Evolutionary conservation across 805 yeast genomes (phyloP).

Genomic region (Kuraishia piskuri): DNA sequence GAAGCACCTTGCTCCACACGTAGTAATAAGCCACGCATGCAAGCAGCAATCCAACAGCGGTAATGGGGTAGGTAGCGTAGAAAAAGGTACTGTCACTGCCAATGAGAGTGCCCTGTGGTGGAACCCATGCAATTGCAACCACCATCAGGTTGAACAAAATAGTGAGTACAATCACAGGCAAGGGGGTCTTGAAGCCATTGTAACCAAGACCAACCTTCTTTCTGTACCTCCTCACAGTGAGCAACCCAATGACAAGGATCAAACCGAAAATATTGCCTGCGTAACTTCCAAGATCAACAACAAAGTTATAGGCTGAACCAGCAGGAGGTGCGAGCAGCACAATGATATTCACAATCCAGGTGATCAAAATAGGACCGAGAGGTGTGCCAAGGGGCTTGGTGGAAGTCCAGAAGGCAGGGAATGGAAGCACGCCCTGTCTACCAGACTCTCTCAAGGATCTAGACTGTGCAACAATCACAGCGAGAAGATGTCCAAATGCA

Average conservation of each 20-base stretch:
- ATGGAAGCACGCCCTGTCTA: slow-evolving; percentile 75
- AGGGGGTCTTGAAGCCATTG: slow-evolving; percentile 24
- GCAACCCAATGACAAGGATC: slow-evolving; percentile 52
- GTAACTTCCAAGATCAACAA: slow-evolving; percentile 71
- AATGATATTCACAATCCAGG: slow-evolving; percentile 66
- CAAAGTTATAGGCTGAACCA: slow-evolving; percentile 81
- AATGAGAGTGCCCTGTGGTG: slow-evolving; percentile 29
- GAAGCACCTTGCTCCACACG: slow-evolving; percentile 28
- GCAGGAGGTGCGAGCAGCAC: slow-evolving; percentile 78
- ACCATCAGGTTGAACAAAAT: slow-evolving; percentile 27
- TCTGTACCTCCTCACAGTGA: slow-evolving; percentile 32
- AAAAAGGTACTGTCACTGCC: slow-evolving; percentile 35
- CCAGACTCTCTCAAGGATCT: slow-evolving; percentile 75
- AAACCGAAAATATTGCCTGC: slow-evolving; percentile 73
- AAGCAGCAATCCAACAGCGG: slow-evolving; percentile 24
- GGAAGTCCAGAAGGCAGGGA: slow-evolving; percentile 60
- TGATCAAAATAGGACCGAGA: slow-evolving; percentile 62
- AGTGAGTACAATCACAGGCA: slow-evolving; percentile 24
- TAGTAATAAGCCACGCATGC: slow-evolving; percentile 26
- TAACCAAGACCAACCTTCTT: slow-evolving; percentile 24
- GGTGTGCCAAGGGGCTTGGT: slow-evolving; percentile 71
- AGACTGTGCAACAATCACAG: slow-evolving; percentile 77
- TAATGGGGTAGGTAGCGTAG: slow-evolving; percentile 32
- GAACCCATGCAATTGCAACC: slow-evolving; percentile 33
- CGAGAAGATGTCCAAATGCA: slow-evolving; percentile 74